Percentiles rank a stretch among this genome's conserved stretches.
Conservation (phyloP, 140 eudicot genomes). For the Senecio squalidus region DNA sequence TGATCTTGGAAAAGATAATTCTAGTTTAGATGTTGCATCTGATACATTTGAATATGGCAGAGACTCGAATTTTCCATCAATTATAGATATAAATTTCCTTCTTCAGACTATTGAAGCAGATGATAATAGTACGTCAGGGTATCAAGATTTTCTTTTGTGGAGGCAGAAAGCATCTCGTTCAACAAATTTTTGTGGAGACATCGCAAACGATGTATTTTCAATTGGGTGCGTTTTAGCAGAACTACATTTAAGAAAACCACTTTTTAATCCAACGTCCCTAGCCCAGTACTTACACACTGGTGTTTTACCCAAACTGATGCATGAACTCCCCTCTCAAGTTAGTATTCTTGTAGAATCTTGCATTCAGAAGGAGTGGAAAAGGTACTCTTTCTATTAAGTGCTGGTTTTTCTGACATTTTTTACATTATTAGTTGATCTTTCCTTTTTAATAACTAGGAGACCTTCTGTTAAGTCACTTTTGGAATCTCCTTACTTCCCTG, state of each 20-base stretch:
- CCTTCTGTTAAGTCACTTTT: slow-evolving; percentile 75
- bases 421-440: neutral
- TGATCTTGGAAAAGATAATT: slow-evolving; percentile 20
- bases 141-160: slow-evolving; percentile 87
- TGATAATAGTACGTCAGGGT: slow-evolving; percentile 55
- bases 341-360: slow-evolving; percentile 74
- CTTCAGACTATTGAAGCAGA: slow-evolving; percentile 66
- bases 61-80: slow-evolving; percentile 20
- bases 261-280: slow-evolving; percentile 61
- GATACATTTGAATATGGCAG: slow-evolving; percentile 17
- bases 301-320: slow-evolving; percentile 53
- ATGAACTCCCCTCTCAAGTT: slow-evolving; percentile 65
- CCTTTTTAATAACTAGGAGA: slow-evolving; percentile 48
- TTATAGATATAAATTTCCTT: slow-evolving; percentile 54
- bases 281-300: slow-evolving; percentile 55
- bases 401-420: neutral
- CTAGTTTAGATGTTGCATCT: slow-evolving; percentile 12
- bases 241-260: slow-evolving; percentile 71
- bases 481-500: slow-evolving; percentile 90
- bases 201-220: slow-evolving; percentile 72
- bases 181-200: slow-evolving; percentile 27
- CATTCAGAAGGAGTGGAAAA: slow-evolving; percentile 73
- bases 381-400: slow-evolving; percentile 36
- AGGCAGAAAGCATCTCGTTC: slow-evolving; percentile 37
- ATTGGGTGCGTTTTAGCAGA: slow-evolving; percentile 92